A percentile compares a stretch with the other conserved stretches of the same genome.
These are phyloP conservation scores for Xylaria digitata DNA, from an alignment of 2,329 filamentous ascomycete species.

Conservation along the genomic window DNA sequence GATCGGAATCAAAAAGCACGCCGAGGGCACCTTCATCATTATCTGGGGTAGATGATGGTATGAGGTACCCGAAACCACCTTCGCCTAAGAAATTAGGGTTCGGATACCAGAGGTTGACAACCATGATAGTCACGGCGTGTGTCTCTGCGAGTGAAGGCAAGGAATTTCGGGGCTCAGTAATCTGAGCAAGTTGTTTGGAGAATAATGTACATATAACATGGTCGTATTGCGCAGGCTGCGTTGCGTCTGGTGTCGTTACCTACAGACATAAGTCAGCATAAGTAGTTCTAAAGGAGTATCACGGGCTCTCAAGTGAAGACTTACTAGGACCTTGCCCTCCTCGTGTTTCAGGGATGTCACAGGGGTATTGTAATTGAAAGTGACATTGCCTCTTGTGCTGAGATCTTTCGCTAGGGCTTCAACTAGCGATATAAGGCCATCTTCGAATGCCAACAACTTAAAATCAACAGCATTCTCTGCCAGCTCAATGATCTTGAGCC, in stretches of 20 bases:
- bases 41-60: constrained; percentile 79
- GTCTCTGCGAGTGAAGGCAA: constrained; percentile 65
- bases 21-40: constrained; percentile 88
- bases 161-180: constrained; percentile 49
- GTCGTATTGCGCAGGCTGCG: constrained; percentile 55
- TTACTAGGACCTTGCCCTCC: constrained; percentile 57
- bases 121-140: constrained; percentile 84
- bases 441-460: constrained; percentile 60
- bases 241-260: constrained; percentile 49
- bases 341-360: constrained; percentile 60
- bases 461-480: constrained; percentile 45
- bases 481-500: constrained; percentile 44
- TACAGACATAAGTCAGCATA: constrained; percentile 30
- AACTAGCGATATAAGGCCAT: constrained; percentile 73
- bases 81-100: constrained; percentile 70
- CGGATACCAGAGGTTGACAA: constrained; percentile 88
- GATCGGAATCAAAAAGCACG: constrained; percentile 89
- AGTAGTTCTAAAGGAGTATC: background rate
- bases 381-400: constrained; percentile 66
- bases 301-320: constrained; percentile 27
- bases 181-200: constrained; percentile 57
- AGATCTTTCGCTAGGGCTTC: constrained; percentile 65
- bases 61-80: constrained; percentile 88
- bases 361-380: constrained; percentile 62
- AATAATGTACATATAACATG: constrained; percentile 75